Conservation (phyloP, 2,329 filamentous ascomycete species). For the Aspergillus eucalypticola region DNA sequence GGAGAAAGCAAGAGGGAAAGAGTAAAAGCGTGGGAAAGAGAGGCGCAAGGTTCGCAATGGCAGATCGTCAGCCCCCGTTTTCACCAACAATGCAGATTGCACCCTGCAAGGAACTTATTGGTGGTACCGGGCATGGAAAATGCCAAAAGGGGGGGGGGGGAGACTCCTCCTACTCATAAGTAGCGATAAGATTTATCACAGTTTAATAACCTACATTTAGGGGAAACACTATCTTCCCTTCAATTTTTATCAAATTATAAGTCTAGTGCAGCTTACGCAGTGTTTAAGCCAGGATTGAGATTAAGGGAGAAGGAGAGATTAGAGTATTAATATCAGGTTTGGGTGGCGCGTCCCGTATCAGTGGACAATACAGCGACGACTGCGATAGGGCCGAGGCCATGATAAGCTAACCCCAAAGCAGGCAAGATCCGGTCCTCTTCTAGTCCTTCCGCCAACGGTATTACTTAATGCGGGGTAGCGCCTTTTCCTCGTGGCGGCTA, state of each 20-base stretch:
- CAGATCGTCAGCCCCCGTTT: neutral
- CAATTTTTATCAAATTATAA: too few species aligned
- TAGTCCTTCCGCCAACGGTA: slow-evolving; percentile 12
- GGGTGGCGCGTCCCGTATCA: neutral
- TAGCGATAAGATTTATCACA: neutral
- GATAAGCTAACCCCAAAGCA: neutral
- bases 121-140: slow-evolving; percentile 1
- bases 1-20: neutral
- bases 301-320: neutral
- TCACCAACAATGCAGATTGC: neutral
- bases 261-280: too few species aligned
- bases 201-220: too few species aligned
- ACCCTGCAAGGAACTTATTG: slow-evolving; percentile 8
- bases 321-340: neutral
- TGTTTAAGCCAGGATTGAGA: too few species aligned
- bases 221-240: too few species aligned
- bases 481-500: slow-evolving; percentile 14
- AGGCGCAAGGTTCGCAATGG: neutral
- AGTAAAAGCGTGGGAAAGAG: neutral
- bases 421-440: slow-evolving; percentile 13
- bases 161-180: neutral
- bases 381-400: neutral
- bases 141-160: too few species aligned
- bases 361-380: neutral
- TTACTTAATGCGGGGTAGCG: slow-evolving; percentile 26